A percentile compares a stretch with the other conserved stretches of the same genome.
Conservation (phyloP, 345 rosid species). For the Brassica cretica region DNA sequence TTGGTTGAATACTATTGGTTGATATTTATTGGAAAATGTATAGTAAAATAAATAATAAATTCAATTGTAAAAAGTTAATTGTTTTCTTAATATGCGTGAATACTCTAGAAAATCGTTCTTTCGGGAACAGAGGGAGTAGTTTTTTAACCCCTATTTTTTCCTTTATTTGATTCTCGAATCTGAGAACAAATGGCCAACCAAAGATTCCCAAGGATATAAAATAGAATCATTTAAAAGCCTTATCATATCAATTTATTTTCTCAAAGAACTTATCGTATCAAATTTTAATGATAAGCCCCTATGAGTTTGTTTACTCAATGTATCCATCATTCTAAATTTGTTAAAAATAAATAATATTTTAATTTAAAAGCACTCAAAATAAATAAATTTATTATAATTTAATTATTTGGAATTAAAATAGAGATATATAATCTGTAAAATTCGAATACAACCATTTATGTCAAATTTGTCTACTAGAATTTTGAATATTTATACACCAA, state of each 20-base stretch:
- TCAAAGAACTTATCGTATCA: constrained; percentile 29
- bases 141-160: too few species aligned
- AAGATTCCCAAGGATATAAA: constrained; percentile 20
- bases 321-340: background rate
- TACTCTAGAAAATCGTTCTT: too few species aligned
- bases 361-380: background rate
- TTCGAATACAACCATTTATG: background rate
- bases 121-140: too few species aligned
- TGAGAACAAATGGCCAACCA: constrained; percentile 13
- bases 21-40: too few species aligned
- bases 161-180: constrained; percentile 21
- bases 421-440: background rate
- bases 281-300: background rate
- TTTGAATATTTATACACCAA: background rate
- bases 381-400: background rate
- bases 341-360: background rate
- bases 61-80: too few species aligned
- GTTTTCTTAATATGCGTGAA: too few species aligned
- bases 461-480: background rate
- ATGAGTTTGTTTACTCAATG: background rate
- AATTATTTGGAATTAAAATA: background rate
- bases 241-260: constrained; percentile 26
- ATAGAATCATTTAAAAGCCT: constrained; percentile 22
- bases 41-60: too few species aligned
- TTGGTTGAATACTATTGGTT: too few species aligned